phyloP scores from a whole-genome alignment of 805 yeast species.

The Candida germanica region DNA sequence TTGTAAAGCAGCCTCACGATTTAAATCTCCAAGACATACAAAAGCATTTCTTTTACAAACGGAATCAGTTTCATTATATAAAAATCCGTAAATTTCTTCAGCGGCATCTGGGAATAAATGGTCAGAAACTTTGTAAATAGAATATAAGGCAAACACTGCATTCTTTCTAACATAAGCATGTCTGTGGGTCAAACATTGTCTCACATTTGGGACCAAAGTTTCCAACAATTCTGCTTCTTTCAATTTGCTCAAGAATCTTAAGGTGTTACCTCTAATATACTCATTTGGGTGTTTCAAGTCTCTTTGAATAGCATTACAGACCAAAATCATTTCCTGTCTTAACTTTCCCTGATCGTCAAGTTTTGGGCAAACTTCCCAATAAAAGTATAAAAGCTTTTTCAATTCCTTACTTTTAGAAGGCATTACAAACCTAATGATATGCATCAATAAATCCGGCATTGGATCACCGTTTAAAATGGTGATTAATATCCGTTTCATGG shows the following conservation, averaged over 20 bases:
- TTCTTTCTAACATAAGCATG: conserved; percentile 98
- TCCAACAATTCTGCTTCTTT: conserved; percentile 92
- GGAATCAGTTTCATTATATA: conserved; percentile 82
- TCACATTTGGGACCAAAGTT: conserved; percentile 89
- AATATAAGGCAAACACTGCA: conserved; percentile 86
- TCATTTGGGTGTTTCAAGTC: conserved; percentile 98
- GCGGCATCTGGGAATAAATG: conserved; percentile 96
- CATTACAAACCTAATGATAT: conserved; percentile 94
- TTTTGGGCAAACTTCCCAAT: conserved; percentile 98
- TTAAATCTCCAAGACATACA: conserved; percentile 75
- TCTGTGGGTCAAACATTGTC: conserved; percentile 89
- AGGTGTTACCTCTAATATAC: conserved; percentile 90
- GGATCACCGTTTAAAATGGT: conserved; percentile 91
- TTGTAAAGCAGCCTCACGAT: conserved; percentile 79
- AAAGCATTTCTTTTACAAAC: conserved; percentile 96
- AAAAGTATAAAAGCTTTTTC: conserved; percentile 87
- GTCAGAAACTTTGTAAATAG: conserved; percentile 78
- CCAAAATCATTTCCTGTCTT: conserved; percentile 97
- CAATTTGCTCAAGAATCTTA: conserved; percentile 85
- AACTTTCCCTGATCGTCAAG: conserved; percentile 82
- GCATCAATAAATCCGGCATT: conserved; percentile 92
- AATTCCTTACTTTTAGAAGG: conserved; percentile 89
- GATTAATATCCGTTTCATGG: conserved; percentile 85
- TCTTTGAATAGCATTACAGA: conserved; percentile 95
- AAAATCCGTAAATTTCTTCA: conserved; percentile 68